phyloP scores from a whole-genome alignment of 164 flowering plant genomes.

The Aristolochia fimbriata region DNA sequence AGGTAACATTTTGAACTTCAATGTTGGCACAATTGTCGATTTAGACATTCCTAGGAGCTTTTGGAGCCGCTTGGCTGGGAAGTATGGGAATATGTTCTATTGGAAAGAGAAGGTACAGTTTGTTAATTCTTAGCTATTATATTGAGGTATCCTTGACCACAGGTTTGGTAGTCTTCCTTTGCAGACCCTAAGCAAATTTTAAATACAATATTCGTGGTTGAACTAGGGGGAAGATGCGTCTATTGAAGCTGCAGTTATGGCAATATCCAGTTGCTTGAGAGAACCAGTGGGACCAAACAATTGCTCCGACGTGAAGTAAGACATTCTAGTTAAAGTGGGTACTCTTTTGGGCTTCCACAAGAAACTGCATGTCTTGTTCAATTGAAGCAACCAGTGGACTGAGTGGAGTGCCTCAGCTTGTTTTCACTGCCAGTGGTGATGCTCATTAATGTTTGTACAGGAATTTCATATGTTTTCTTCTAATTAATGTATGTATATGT shows the following conservation, averaged over 20 bases:
- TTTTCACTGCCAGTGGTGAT: too few relatives aligned
- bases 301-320: conserved; percentile 64
- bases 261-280: conserved; percentile 74
- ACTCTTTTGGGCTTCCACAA: too few relatives aligned
- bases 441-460: too few relatives aligned
- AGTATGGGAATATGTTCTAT: conserved; percentile 88
- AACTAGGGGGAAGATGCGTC: conserved; percentile 92
- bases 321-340: background rate
- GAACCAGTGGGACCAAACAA: conserved; percentile 76
- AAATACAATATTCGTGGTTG: background rate
- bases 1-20: conserved; percentile 91
- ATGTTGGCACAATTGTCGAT: conserved; percentile 83
- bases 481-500: too few relatives aligned
- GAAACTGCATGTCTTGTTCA: too few relatives aligned
- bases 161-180: background rate
- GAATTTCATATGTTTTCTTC: too few relatives aligned
- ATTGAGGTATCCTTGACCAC: too few relatives aligned
- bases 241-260: conserved; percentile 86
- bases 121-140: too few relatives aligned
- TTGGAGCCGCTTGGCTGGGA: conserved; percentile 93
- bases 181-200: background rate
- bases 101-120: conserved; percentile 85
- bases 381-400: too few relatives aligned
- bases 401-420: too few relatives aligned
- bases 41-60: conserved; percentile 89